These are phyloP conservation scores for Cenchrus fungigraminus DNA, from an alignment of 176 grass and related monocot genomes.

Conservation along the genomic window DNA sequence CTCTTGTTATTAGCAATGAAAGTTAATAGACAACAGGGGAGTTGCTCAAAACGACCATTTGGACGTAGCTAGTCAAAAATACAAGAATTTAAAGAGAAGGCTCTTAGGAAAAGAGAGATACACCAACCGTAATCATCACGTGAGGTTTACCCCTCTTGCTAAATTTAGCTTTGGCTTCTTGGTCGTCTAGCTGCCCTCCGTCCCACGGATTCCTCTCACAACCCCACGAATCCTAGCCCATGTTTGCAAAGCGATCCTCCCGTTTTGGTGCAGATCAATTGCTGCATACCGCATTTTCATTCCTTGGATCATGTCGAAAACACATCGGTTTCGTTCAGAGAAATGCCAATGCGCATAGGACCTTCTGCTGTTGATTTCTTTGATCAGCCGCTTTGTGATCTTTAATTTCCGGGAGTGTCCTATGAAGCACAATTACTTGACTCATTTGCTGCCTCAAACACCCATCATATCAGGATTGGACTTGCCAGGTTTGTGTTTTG, in stretches of 20 bases:
- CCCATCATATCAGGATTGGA: conserved; percentile 30
- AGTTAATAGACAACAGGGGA: background rate
- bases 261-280: conserved; percentile 23
- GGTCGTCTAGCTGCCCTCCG: conserved; percentile 2
- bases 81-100: too few relatives aligned
- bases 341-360: conserved; percentile 13
- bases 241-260: conserved; percentile 34
- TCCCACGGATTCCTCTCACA: conserved; percentile 48
- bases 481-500: conserved; percentile 29
- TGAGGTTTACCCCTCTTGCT: conserved; percentile 5
- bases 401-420: conserved; percentile 13
- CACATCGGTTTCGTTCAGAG: background rate
- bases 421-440: conserved; percentile 29
- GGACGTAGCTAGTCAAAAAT: background rate
- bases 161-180: conserved; percentile 40
- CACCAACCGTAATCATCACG: conserved; percentile 15
- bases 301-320: conserved; percentile 10
- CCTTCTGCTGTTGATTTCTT: background rate
- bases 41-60: background rate
- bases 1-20: background rate
- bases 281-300: background rate
- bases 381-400: background rate
- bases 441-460: background rate
- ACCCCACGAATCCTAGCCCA: conserved; percentile 49
- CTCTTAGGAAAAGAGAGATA: background rate